Evolutionary conservation across 768 basidiomycete species (phyloP), one percentile per base, ranked within the genome.

Genomic region (Suillus paluster): DNA sequence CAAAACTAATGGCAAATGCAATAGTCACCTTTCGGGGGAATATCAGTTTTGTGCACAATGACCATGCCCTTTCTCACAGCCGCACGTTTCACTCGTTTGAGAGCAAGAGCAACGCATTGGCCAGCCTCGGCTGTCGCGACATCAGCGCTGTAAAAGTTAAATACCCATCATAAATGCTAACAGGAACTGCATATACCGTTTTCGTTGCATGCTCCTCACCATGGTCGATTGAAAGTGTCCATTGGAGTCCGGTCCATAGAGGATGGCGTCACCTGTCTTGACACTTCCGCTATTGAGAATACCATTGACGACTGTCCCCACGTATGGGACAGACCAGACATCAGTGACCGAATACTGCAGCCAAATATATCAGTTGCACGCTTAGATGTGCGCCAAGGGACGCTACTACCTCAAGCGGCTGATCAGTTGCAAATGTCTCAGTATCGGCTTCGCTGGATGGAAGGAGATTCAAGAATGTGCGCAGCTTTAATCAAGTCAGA

Each of bases 61-160:
- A 97, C 93, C 96, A 97, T 96, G 14, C 96, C 97, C 75, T 98
- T 99, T 62, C 97, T 81, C 10, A 98, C 87, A 23, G 88, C 86
- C 9, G 87, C 84, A 58, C 93, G 80, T 59, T 90, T 83, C 62
- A 97, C 89, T 49, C 94, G 85, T 79, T 99, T 99, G 33, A 99
- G 77, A 4, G 97, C 97, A 58, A 97, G 80, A 9, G 93, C 92
- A 21, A 99, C 95, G 55, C 92, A 94, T 77, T 99, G 97, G 2
- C 97, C 97, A 7, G 97, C 97, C 68, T 98, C 96, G 0, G 94
- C 97, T 15, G 83, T 83, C 17, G 81, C 81, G 3, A 99, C 94
- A 58, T 89, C 82, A 23, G 91, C 95, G 38, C 95, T 91, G 64
- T 58, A 50, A 58, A 11, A n/a, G 25, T 8, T 58, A 63, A 63